These are phyloP conservation scores for Alternaria sp. DNA, from an alignment of 2,329 filamentous ascomycete species.

Conservation along the genomic window DNA sequence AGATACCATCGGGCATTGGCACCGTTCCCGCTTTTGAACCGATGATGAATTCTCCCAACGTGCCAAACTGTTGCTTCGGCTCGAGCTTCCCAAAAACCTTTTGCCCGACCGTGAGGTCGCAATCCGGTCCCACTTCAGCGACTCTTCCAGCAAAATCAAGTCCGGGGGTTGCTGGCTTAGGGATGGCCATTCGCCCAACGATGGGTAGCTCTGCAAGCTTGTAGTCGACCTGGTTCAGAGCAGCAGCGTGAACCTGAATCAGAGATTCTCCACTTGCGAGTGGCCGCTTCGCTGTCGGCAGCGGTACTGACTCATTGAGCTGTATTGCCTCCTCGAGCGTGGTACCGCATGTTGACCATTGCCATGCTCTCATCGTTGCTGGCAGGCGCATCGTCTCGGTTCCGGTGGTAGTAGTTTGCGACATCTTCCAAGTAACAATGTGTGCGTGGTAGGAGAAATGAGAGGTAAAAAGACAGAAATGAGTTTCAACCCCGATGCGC, in stretches of 20 bases:
- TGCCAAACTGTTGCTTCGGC: conserved; percentile 28
- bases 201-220: conserved; percentile 28
- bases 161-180: conserved; percentile 30
- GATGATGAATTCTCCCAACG: conserved; percentile 28
- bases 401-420: background rate
- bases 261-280: conserved; percentile 19
- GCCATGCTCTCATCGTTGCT: conserved; percentile 33
- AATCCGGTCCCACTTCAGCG: conserved; percentile 6
- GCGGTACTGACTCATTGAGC: conserved; percentile 10
- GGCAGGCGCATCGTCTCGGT: conserved; percentile 9
- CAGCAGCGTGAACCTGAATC: conserved; percentile 22
- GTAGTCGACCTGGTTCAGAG: conserved; percentile 34
- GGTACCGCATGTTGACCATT: conserved; percentile 19
- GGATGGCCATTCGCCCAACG: conserved; percentile 23
- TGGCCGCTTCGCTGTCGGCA: conserved; percentile 4
- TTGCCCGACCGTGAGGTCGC: conserved; percentile 16
- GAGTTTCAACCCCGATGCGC: background rate
- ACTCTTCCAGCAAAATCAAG: conserved; percentile 28
- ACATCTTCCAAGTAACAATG: background rate
- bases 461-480: background rate
- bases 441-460: background rate
- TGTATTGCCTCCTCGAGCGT: conserved; percentile 21
- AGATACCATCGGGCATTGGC: conserved; percentile 18
- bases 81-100: conserved; percentile 32
- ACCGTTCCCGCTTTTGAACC: conserved; percentile 24